Percentiles rank a stretch among this genome's conserved stretches.
phyloP scores from a whole-genome alignment of 139 green algal species.

The Coccomyxa sp. region DNA sequence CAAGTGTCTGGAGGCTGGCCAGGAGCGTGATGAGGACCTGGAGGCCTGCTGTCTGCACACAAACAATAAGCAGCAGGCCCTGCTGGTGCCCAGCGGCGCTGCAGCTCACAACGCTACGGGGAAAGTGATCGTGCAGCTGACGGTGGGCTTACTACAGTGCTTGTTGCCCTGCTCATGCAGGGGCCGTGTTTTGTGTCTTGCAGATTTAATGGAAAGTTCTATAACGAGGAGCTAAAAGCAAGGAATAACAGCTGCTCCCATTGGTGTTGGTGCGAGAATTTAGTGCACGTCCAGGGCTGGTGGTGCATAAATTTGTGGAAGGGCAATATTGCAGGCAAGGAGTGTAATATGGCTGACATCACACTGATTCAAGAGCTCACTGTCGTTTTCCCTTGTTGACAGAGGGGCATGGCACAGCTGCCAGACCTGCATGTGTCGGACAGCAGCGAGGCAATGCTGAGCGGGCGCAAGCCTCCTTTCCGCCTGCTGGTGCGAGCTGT shows the following conservation, averaged over 20 bases:
- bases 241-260: neutral
- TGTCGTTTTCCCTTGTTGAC: neutral
- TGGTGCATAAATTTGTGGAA: no score
- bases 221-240: neutral
- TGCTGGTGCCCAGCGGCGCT: constrained; percentile 32
- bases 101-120: constrained; percentile 3
- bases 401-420: constrained; percentile 56
- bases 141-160: neutral
- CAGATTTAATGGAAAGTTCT: neutral
- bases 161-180: neutral
- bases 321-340: no score
- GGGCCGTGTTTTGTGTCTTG: no score
- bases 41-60: constrained; percentile 65
- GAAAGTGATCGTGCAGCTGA: constrained; percentile 17
- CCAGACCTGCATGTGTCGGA: constrained; percentile 75
- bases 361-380: no score
- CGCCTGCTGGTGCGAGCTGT: constrained; percentile 68
- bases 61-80: constrained; percentile 62
- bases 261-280: no score
- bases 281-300: no score
- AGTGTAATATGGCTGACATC: no score
- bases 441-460: constrained; percentile 80
- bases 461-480: constrained; percentile 84
- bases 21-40: constrained; percentile 58
- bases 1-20: constrained; percentile 58